Percentiles rank a stretch among this genome's conserved stretches.
phyloP scores from a whole-genome alignment of 805 yeast genomes.

The Yamadazyma nakazawae region DNA sequence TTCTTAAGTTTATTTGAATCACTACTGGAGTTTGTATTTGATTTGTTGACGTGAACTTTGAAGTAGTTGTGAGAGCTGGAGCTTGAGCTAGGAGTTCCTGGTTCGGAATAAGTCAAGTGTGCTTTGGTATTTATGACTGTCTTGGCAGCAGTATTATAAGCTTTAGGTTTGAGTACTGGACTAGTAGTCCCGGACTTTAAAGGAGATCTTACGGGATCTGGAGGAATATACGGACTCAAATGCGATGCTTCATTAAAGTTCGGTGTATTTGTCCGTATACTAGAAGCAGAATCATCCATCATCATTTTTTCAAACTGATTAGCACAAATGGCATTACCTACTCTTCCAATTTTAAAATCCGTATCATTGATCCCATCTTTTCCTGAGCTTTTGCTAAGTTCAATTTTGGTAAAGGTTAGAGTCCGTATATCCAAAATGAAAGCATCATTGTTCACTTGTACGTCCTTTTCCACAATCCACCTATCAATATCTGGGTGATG shows the following conservation, averaged over 20 bases:
- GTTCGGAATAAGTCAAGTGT: conserved; percentile 9
- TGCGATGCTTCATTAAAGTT: conserved; percentile 9
- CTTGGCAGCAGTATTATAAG: conserved; percentile 5
- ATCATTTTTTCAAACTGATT: conserved; percentile 17
- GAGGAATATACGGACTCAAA: conserved; percentile 14
- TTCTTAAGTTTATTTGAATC: conserved; percentile 10
- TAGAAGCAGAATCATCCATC: conserved; percentile 8
- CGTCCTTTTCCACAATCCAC: conserved; percentile 41
- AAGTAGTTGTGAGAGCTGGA: conserved; percentile 7
- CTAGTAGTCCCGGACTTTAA: conserved; percentile 4
- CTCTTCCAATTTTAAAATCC: conserved; percentile 22
- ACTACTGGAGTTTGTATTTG: conserved; percentile 8
- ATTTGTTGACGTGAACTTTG: conserved; percentile 8
- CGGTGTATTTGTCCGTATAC: conserved; percentile 10
- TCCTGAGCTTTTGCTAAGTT: conserved; percentile 17
- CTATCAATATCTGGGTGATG: conserved; percentile 22
- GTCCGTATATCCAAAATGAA: conserved; percentile 57
- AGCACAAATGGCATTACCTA: conserved; percentile 32
- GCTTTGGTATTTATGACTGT: conserved; percentile 10
- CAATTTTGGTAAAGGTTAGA: conserved; percentile 46
- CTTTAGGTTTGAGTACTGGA: conserved; percentile 2
- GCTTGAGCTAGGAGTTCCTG: conserved; percentile 9
- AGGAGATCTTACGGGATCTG: not conserved
- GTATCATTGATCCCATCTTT: conserved; percentile 8
- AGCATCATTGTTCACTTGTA: conserved; percentile 50